phyloP scores from a whole-genome alignment of 2,329 filamentous ascomycete genomes.

The Aureobasidium sp. region DNA sequence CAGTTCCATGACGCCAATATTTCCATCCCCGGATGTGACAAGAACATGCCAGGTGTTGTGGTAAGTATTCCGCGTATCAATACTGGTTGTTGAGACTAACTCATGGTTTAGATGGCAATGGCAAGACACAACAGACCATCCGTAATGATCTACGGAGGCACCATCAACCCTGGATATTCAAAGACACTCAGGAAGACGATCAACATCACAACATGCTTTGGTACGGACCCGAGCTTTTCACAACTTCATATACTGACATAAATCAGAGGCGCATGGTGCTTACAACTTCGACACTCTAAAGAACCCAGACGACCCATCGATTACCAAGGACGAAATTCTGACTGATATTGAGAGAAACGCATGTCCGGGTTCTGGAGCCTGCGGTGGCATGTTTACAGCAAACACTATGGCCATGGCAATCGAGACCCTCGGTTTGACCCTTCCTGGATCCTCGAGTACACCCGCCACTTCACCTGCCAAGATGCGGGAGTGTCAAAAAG shows the following conservation, averaged over 20 bases:
- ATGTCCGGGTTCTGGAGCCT: conserved; percentile 70
- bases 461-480: conserved; percentile 76
- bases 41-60: conserved; percentile 96
- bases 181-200: conserved; percentile 65
- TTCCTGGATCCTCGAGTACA: conserved; percentile 77
- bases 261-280: conserved; percentile 62
- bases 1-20: conserved; percentile 99
- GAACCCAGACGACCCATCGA: conserved; percentile 59
- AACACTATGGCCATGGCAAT: conserved; percentile 91
- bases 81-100: neutral
- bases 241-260: neutral
- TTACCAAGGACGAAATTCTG: conserved; percentile 68
- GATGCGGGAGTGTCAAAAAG: conserved; percentile 76
- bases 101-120: conserved; percentile 57
- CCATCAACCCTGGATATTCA: conserved; percentile 80
- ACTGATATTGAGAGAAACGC: conserved; percentile 72
- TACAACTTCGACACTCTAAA: conserved; percentile 66
- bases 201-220: conserved; percentile 84
- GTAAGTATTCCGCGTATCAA: neutral
- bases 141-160: conserved; percentile 91
- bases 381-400: conserved; percentile 89
- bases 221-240: neutral
- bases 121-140: conserved; percentile 86
- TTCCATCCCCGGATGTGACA: conserved; percentile 92
- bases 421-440: conserved; percentile 74